These are phyloP conservation scores for Aspergillus taichungensis DNA, from an alignment of 495 filamentous ascomycete genomes.

Conservation along the genomic window DNA sequence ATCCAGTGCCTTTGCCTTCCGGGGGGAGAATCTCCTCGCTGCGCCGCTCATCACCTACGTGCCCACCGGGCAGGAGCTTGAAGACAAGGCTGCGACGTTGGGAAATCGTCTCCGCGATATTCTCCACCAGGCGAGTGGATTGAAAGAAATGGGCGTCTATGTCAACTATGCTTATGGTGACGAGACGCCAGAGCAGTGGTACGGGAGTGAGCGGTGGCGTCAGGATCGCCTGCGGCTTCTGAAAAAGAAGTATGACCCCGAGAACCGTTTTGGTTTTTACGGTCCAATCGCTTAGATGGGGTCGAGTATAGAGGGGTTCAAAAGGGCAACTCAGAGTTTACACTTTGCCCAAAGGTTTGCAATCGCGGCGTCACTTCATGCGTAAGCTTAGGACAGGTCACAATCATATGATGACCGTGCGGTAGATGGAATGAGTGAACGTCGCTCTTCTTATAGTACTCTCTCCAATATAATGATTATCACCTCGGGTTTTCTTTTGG, in stretches of 20 bases:
- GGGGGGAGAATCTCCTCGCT: conserved; percentile 35
- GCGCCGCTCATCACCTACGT: conserved; percentile 33
- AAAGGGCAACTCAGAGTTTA: no score
- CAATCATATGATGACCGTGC: no score
- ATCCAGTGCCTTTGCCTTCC: conserved; percentile 36
- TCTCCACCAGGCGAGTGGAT: conserved; percentile 28
- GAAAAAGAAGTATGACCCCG: conserved; percentile 50
- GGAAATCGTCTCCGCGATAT: conserved; percentile 36
- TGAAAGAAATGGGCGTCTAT: conserved; percentile 35
- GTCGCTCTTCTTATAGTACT: no score
- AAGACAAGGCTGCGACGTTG: conserved; percentile 21
- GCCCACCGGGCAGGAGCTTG: conserved; percentile 17
- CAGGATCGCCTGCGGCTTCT: conserved; percentile 29
- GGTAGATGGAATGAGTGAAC: no score
- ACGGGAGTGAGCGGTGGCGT: conserved; percentile 46
- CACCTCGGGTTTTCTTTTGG: no score
- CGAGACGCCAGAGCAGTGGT: conserved; percentile 36
- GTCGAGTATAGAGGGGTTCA: no score
- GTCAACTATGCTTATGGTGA: conserved; percentile 54
- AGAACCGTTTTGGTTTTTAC: conserved; percentile 44
- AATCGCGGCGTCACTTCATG: no score
- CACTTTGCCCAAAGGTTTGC: no score
- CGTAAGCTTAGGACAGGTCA: no score
- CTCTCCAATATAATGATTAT: no score
- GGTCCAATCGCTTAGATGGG: conserved; percentile 25